Evolutionary conservation across 1,139 yeast species (phyloP), one percentile per base, ranked within the genome.

Genomic region (Blastobotrys proliferans): DNA sequence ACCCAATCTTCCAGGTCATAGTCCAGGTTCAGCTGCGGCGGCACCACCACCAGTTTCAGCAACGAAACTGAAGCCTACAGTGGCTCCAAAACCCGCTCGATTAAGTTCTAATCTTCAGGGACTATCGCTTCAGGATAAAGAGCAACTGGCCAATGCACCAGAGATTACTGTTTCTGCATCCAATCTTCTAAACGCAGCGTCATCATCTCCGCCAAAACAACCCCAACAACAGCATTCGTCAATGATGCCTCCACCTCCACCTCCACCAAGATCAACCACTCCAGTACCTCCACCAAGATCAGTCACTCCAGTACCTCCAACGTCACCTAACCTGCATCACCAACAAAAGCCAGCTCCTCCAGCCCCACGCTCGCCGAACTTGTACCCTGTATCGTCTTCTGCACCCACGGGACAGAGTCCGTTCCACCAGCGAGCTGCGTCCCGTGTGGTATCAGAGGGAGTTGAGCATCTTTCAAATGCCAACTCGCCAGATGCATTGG

Each of bases 1-100:
- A 16, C 37, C 37, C 13, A 33, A 24, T 19, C 37, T 33, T n/a
- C 10, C 24, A 9, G 10, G 19, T 3, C 17, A 29, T 11, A 11
- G 26, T 11, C 8, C 31, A 28, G n/a, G n/a, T n/a, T n/a, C n/a
- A n/a, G n/a, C n/a, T n/a, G n/a, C n/a, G n/a, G n/a, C n/a, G n/a
- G n/a, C 31, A 28, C 9, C 19, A 27, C 40, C 34, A 20, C 40
- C 19, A 27, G 13, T 24, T 19, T 18, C 28, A 10, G 35, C 35
- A 22, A 3, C 30, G 9, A 40, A 43, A 32, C 43, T 39, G 18
- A 35, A 37, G 35, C 50, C 39, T 35, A 39, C 28, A 10, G 28
- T 45, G 5, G 51, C 53, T 17, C 47, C 48, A 5, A 45, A 45
- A 20, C 51, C 52, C 5, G 44, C 45, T 6, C 30, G 48, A 36